Base-by-base conservation (phyloP, 768 basidiomycete genomes). In the Leccinum incarnatum region DNA sequence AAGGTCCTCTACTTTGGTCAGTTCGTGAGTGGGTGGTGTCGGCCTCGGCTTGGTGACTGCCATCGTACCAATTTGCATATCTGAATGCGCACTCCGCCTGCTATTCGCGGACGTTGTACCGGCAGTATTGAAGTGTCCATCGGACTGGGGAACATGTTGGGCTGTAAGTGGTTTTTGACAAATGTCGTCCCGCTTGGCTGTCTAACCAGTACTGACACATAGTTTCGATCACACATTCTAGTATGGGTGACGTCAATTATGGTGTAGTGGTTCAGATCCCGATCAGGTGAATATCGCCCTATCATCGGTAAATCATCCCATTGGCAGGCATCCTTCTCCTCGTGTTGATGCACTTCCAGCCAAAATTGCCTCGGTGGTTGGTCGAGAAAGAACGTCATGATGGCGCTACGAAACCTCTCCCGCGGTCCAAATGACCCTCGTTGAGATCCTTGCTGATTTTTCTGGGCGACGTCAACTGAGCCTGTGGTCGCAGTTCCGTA, bases 1-100 rank as follows among this genome's bases (percentile, higher is more conserved):
- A 51, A 70, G 25, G 19, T 75, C 2, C 61, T 75, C 5, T 75
- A 69, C 56, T 68, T 71, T 51, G 62, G 69, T 54, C 76, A 79
- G 10, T 82, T 82, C 72, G 62, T 84, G 0, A 71, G 61, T 84
- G 0, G 72, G 77, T 7, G 83, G 81, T 12, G 67, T 83, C 32
- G 82, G 82, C 3, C 73, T 80, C 10, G 78, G 80, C n/a, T 47
- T 74, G 32, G 68, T 74, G 62, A 64, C 69, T 2, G 74, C 72
- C 0, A 47, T 77, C 29, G 72, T 72, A 15, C 77, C 76, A 1
- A 67, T 71, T 0, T 77, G 78, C 23, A 69, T 75, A 4, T 71
- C 75, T 3, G 77, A 76, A 63, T 75, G 69, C 56, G 70, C 72
- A 2, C 77, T 74, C 10, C 67, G 32, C 32, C 12, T 5, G 46